Evolutionary conservation across 2,329 filamentous ascomycete genomes (phyloP), one percentile per base, ranked within the genome.

Genomic region (Shiraia bambusicola): DNA sequence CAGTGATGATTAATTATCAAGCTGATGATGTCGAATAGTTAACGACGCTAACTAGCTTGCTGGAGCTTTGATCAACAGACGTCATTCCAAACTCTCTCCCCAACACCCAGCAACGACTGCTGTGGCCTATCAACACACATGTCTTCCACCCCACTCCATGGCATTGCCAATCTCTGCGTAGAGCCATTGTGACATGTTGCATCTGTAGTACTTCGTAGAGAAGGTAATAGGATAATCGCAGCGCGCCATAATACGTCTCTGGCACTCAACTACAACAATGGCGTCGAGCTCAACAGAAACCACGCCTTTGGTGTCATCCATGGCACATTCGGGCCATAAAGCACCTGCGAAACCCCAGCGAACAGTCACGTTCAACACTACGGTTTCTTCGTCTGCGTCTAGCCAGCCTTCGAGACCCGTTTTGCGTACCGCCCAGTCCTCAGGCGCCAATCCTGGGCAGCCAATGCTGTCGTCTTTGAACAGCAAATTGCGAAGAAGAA

Each of bases 401-500:
- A 64, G 56, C 50, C 59, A 63, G 54, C 67, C 58, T 14, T 67
- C 68, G 12, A 65, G 52, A 29, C 54, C 64, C 6, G 35, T 65
- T 28, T 54, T 61, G 22, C 58, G 63, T 17, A 42, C 54, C 25
- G 54, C 59, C 24, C 54, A 59, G 25, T 44, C 56, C 16, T 61
- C 69, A 2, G 47, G 59, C 38, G 68, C 71, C 31, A 63, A 67
- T 37, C 66, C 73, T 44, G 61, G 66, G 6, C 66, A 68, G 50
- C 67, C 67, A 2, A 67, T 69, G 64, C 80, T 95, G 16, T 83
- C 89, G 4, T 81, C 86, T 3, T 73, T 96, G 55, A 95, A 96
- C 71, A 92, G 77, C 77, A 95, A 91, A 71, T 77, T 96, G 33
- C 84, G 88, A 40, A 79, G 92, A 59, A 81, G 91, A 52, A 93